A percentile compares a stretch with the other conserved stretches of the same genome.
Conservation (phyloP, 2,329 filamentous ascomycete genomes). For the Ascosphaera acerosa region DNA sequence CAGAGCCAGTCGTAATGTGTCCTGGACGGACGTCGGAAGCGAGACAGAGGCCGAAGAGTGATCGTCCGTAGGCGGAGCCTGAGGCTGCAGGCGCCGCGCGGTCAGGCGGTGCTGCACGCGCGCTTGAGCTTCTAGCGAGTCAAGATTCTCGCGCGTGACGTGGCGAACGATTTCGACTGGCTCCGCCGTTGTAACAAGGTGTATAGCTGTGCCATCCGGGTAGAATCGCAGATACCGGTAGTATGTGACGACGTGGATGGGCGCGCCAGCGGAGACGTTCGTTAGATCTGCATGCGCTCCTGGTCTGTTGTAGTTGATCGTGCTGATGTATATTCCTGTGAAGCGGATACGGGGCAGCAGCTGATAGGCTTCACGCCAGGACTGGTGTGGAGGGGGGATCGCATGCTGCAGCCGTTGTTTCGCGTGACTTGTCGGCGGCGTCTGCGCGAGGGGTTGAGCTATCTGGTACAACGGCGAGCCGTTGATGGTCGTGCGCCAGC, state of each 20-base stretch:
- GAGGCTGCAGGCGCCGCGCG: constrained; percentile 9
- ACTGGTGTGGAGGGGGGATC: constrained; percentile 19
- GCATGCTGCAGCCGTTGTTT: constrained; percentile 12
- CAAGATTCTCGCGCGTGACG: constrained; percentile 45
- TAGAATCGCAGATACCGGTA: constrained; percentile 94
- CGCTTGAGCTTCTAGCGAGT: constrained; percentile 9
- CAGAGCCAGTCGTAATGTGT: constrained; percentile 42
- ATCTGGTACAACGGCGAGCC: constrained; percentile 18
- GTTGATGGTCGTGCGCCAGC: constrained; percentile 37
- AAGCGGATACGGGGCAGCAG: constrained; percentile 67
- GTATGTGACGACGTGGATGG: constrained; percentile 90
- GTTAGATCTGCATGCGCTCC: constrained; percentile 43
- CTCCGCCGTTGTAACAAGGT: constrained; percentile 54
- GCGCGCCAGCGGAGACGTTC: constrained; percentile 49
- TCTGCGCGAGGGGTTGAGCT: constrained; percentile 15
- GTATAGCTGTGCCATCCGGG: constrained; percentile 63
- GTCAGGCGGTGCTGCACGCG: constrained; percentile 15
- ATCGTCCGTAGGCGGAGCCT: too few species aligned
- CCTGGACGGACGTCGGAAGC: constrained; percentile 16
- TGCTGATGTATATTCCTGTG: constrained; percentile 89
- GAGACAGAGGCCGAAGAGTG: constrained; percentile 9
- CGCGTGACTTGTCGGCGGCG: constrained; percentile 9
- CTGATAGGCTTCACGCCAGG: constrained; percentile 48
- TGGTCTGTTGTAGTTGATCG: constrained; percentile 76
- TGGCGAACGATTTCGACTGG: constrained; percentile 72